Evolutionary conservation across 257 asterid species (phyloP), one percentile per base, ranked within the genome.

Genomic region (Fraxinus americana): DNA sequence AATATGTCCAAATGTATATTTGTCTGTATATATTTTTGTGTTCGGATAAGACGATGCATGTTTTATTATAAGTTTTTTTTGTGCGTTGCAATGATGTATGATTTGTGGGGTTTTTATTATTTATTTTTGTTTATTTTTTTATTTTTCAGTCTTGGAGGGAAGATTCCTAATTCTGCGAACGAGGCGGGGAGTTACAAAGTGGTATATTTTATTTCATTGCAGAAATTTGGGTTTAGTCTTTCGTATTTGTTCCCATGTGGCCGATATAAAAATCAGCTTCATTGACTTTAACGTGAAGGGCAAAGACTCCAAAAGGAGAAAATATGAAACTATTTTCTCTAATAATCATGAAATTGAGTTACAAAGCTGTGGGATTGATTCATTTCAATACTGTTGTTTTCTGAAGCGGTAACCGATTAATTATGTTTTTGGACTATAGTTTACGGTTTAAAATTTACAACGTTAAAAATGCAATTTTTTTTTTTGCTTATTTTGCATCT

Each of bases 101-200:
- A 14, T 70, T 38, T 70, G 73, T 13, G 52, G 10, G 54, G n/a
- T n/a, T 35, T 32, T 3, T 29, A 36, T 76, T 43, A 41, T n/a
- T 13, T 27, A 27, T 27, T 27, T 27, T 27, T 27, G 1, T 27
- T 27, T 27, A 4, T 35, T 4, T 35, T 69, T 65, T 73, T 34
- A n/a, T 12, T 76, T 72, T 78, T 76, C 90, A 95, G 99, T 77
- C 91, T 95, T 23, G 99, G 99, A 75, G 99, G 97, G 75, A 77
- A 84, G 88, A 82, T 95, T 83, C 99, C 98, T 34, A 79, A 87
- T 5, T 66, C 89, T 14, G 84, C 80, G 3, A 50, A 54, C 59
- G 36, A 48, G 61, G 32, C 75, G 30, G 82, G 83, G 5, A 88
- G 80, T 71, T 52, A 35, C 75, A 87, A 86, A 81, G 78, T 78